Evolutionary conservation across 352 stramenopile species (phyloP), one percentile per base, ranked within the genome.

Genomic region (Phytophthora pinifolia): DNA sequence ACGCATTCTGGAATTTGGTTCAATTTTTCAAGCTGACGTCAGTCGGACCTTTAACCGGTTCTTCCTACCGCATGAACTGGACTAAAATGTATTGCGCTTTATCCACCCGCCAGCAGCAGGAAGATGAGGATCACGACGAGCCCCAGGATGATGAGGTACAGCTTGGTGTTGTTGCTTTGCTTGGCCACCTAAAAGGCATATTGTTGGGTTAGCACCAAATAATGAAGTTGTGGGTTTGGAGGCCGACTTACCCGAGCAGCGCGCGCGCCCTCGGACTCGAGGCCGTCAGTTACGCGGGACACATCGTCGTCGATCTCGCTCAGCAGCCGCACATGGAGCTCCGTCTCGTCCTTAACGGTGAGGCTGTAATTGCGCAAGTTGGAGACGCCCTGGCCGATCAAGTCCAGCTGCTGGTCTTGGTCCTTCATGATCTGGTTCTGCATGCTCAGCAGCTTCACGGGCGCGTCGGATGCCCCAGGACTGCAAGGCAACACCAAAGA

Each of bases 151-250:
- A 86, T 92, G 33, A 97, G 61, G 72, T 97, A 97, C 43, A 97
- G 73, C 65, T 96, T 96, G 57, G 97, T 96, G 65, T 97, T 96
- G 67, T 96, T 91, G 73, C 96, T 98, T 51, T 97, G 76, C 59
- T 94, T 92, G 59, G 96, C 96, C 60, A 96, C 92, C 70, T 97
- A 46, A 41, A 8, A 31, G 33, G 30, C 25, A 38, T 30, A 6
- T 22, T 15, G 10, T 5, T 27, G 42, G 13, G 47, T 31, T 54
- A 57, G 32, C 37, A 63, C 9, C 44, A 38, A 67, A 43, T 59
- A 45, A 30, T 57, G 8, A 15, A 55, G 25, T 29, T 29, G 25
- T 29, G 25, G 6, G 6, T 29, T 46, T 46, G 25, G 14, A 32
- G 9, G 5, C 20, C 22, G 36, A 27, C 53, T 38, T 66, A 81